Percentiles rank a stretch among this genome's conserved stretches.
phyloP scores from a whole-genome alignment of 1,284 basidiomycete species.

The Irpex rosettiformis region DNA sequence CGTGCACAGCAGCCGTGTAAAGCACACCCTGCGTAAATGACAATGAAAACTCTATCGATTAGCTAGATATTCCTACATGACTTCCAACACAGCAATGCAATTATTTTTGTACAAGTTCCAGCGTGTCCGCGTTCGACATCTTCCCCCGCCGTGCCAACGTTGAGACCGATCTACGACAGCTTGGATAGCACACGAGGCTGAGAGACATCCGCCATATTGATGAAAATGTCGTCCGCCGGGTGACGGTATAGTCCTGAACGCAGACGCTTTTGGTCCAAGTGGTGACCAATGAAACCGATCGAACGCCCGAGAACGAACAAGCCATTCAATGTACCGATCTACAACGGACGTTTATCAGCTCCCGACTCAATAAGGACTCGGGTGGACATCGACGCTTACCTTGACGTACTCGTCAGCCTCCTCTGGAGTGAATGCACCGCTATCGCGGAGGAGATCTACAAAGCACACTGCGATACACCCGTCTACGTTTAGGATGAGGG shows the following conservation, averaged over 20 bases:
- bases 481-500: constrained; percentile 94
- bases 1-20: too few species aligned
- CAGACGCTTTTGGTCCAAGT: constrained; percentile 93
- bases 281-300: constrained; percentile 96
- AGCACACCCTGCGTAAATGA: too few species aligned
- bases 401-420: constrained; percentile 98
- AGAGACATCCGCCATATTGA: constrained; percentile 79
- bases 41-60: constrained; percentile 6
- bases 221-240: constrained; percentile 84
- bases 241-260: constrained; percentile 91
- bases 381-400: constrained; percentile 45
- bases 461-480: constrained; percentile 98
- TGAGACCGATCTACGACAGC: constrained; percentile 30
- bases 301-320: constrained; percentile 96
- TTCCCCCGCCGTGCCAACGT: not conserved
- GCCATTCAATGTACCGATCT: constrained; percentile 91
- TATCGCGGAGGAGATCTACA: constrained; percentile 91
- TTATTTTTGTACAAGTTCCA: not conserved
- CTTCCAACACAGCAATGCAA: not conserved
- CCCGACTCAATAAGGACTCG: not conserved
- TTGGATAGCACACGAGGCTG: constrained; percentile 77
- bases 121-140: not conserved
- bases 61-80: constrained; percentile 3
- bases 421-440: constrained; percentile 92
- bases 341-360: constrained; percentile 6